Conservation (phyloP, 2,329 filamentous ascomycete genomes). For the Cladosporium sp. region DNA sequence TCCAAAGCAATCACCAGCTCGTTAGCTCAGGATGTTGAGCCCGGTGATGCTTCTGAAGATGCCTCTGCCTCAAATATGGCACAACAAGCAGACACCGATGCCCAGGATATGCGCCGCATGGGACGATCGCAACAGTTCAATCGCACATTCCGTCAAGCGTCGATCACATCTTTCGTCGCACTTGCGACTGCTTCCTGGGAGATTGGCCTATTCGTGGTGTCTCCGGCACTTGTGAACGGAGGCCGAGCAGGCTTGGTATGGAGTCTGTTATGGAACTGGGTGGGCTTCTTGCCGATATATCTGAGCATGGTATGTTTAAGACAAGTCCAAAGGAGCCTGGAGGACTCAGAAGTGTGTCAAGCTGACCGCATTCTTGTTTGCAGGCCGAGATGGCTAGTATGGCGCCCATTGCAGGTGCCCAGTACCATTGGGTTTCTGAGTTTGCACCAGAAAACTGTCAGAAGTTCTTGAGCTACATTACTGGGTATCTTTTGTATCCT, state of each 20-base stretch:
- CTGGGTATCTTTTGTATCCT: background rate
- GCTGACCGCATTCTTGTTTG: background rate
- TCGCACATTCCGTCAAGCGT: constrained; percentile 18
- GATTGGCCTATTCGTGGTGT: constrained; percentile 15
- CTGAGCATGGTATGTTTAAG: background rate
- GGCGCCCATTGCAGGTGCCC: constrained; percentile 29
- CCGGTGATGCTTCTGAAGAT: too few species aligned
- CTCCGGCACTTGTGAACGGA: constrained; percentile 20
- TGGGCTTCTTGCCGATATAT: constrained; percentile 17
- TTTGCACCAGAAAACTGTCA: constrained; percentile 11
- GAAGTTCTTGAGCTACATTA: constrained; percentile 12
- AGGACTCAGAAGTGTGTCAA: background rate
- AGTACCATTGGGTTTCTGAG: constrained; percentile 16
- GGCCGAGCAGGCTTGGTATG: constrained; percentile 27
- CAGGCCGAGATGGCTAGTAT: constrained; percentile 6
- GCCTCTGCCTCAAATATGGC: too few species aligned
- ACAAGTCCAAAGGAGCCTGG: background rate
- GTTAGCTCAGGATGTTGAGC: too few species aligned
- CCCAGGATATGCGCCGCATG: background rate
- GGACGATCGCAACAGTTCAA: constrained; percentile 21
- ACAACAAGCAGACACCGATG: background rate
- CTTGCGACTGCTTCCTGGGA: constrained; percentile 19
- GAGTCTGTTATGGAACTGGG: constrained; percentile 21
- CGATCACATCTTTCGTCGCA: constrained; percentile 16
- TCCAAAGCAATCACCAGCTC: too few species aligned